A percentile compares a stretch with the other conserved stretches of the same genome.
Conservation (phyloP, 2,329 filamentous ascomycete species). For the Gnomoniopsis smithogilvyi region DNA sequence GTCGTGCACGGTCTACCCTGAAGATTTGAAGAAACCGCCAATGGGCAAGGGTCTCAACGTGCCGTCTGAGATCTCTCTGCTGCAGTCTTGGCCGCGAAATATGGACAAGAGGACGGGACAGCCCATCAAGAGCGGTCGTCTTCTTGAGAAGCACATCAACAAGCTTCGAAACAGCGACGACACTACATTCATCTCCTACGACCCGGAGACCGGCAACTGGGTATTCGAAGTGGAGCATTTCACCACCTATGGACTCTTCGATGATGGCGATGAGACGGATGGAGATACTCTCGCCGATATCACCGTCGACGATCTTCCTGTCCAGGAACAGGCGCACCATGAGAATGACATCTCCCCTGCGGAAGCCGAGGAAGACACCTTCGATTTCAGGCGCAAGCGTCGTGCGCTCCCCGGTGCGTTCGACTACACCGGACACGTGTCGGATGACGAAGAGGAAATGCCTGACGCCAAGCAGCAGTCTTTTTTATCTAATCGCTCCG, state of each 20-base stretch:
- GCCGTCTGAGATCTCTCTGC: conserved; percentile 79
- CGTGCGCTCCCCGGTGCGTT: conserved; percentile 75
- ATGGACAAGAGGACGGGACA: conserved; percentile 52
- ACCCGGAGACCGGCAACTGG: conserved; percentile 80
- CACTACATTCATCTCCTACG: conserved; percentile 80
- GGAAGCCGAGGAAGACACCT: conserved; percentile 52
- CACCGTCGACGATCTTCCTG: conserved; percentile 25
- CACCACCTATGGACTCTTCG: conserved; percentile 88
- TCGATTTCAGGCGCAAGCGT: conserved; percentile 50
- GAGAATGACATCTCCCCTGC: conserved; percentile 30
- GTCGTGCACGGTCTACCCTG: conserved; percentile 83
- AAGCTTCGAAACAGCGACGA: conserved; percentile 75
- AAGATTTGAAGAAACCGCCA: conserved; percentile 73
- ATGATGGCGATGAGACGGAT: conserved; percentile 69
- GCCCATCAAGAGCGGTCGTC: conserved; percentile 59
- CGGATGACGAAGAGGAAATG: conserved; percentile 52
- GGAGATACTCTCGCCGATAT: conserved; percentile 45
- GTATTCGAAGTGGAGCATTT: conserved; percentile 93
- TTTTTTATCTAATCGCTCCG: conserved; percentile 94
- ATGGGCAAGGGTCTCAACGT: conserved; percentile 89
- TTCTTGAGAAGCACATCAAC: conserved; percentile 77
- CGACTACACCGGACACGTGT: conserved; percentile 55
- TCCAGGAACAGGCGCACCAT: conserved; percentile 12
- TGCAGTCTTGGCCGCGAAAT: conserved; percentile 87
- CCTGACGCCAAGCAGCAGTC: conserved; percentile 54